Evolutionary conservation across 257 asterid genomes (phyloP), one percentile per base, ranked within the genome.

Genomic region (Salvia miltiorrhiza): DNA sequence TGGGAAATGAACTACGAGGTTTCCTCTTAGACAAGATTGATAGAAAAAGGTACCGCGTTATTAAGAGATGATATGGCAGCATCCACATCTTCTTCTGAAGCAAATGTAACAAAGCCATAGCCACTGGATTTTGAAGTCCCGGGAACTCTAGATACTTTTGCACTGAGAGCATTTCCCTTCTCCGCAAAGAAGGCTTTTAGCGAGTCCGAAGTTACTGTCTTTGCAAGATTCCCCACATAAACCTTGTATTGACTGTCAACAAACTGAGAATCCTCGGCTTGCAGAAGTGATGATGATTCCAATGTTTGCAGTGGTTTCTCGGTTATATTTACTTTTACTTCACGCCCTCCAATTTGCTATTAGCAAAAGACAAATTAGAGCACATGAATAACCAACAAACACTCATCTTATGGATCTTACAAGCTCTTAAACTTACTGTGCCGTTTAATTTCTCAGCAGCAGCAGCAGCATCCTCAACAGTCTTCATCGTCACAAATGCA

Each of bases 121-220:
- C 98, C 98, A 73, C 85, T 88, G 21, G 98, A 92, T 75, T 90
- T 92, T 0, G 96, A 88, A 68, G 97, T 92, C 79, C 97, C 97
- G 0, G 95, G 95, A 73, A 88, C 85, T 44, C 93, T 78, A 44
- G 96, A 90, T 28, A 92, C 88, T 82, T 90, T 92, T 20, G 96
- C 98, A 81, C 96, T 78, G 0, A 87, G 61, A 61, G 85, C 96
- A 11, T 84, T 82, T 4, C 92, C 97, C 74, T 88, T 90, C 73
- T 83, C 94, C 0, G 96, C 67, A 35, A 92, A 90, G 72, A 87
- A 86, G 73, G 62, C 54, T 75, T 85, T 86, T 4, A 92, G 93
- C 2, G 69, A 43, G 39, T 92, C 93, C 2, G 82, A 71, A 13
- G 89, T 89, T 64, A 92, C 98, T 2, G 80, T 81, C 84, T 92